phyloP scores from a whole-genome alignment of 106 monocot genomes.

The Vanilla planifolia region DNA sequence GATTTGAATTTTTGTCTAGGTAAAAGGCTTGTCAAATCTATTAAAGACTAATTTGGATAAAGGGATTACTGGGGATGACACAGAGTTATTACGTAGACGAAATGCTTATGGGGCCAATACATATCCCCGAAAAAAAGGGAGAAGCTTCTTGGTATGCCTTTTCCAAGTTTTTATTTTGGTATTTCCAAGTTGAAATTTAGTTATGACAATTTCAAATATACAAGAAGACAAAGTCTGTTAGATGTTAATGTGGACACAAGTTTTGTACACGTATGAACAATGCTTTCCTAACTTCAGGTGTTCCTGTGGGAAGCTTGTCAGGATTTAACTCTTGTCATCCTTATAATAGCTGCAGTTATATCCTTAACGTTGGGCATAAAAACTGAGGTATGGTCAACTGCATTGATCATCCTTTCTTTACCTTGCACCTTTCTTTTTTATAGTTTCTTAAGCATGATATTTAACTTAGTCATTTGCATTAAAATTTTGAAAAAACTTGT shows the following conservation, averaged over 20 bases:
- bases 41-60: constrained; percentile 39
- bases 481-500: no score
- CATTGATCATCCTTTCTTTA: not conserved
- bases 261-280: no score
- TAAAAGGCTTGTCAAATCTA: constrained; percentile 35
- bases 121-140: constrained; percentile 53
- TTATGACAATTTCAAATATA: no score
- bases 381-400: constrained; percentile 54
- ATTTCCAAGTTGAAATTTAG: no score
- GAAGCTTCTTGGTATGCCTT: constrained; percentile 39
- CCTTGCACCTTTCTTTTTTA: not conserved
- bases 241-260: no score
- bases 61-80: constrained; percentile 33
- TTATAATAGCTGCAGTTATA: constrained; percentile 76
- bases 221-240: no score
- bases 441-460: no score
- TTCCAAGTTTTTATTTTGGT: constrained; percentile 18
- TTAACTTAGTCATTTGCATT: no score
- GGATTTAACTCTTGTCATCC: constrained; percentile 85
- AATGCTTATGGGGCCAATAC: constrained; percentile 42
- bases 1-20: constrained; percentile 22
- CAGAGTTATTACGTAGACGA: constrained; percentile 28
- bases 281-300: constrained; percentile 18
- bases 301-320: constrained; percentile 91
- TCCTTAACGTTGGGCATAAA: constrained; percentile 80